phyloP scores from a whole-genome alignment of 768 basidiomycete genomes.

The Leucocoprinus birnbaumii region DNA sequence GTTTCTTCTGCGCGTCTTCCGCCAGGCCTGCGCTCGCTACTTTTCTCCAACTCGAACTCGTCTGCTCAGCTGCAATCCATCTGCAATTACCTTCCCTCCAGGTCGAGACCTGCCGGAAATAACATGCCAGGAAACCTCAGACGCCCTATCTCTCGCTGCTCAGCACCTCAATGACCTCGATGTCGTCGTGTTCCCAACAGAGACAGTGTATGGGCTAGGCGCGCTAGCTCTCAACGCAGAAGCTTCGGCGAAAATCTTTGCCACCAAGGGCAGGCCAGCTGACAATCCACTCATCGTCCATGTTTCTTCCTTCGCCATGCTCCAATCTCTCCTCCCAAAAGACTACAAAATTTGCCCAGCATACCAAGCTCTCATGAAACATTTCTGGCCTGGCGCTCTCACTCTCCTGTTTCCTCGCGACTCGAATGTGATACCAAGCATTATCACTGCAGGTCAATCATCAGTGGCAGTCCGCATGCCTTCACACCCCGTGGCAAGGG shows the following conservation, averaged over 20 bases:
- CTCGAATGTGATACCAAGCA: conserved; percentile 55
- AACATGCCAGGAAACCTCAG: conserved; percentile 45
- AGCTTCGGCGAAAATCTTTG: conserved; percentile 76
- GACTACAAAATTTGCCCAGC: conserved; percentile 56
- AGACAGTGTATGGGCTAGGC: conserved; percentile 98
- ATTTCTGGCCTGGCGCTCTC: conserved; percentile 94
- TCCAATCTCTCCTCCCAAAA: conserved; percentile 67
- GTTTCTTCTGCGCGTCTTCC: conserved; percentile 28
- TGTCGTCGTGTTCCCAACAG: conserved; percentile 90
- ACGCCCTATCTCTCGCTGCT: conserved; percentile 54
- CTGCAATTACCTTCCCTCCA: conserved; percentile 53
- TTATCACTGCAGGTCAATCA: conserved; percentile 75
- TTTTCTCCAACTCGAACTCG: conserved; percentile 26
- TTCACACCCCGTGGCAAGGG: conserved; percentile 88
- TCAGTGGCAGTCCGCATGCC: conserved; percentile 94
- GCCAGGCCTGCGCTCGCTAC: conserved; percentile 24
- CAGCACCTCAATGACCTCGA: conserved; percentile 44
- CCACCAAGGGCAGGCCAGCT: conserved; percentile 85
- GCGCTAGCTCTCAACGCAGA: conserved; percentile 68
- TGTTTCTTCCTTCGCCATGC: conserved; percentile 84
- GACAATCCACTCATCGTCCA: conserved; percentile 99
- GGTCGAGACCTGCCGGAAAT: conserved; percentile 45
- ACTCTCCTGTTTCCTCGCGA: conserved; percentile 87
- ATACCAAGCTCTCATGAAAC: conserved; percentile 73
- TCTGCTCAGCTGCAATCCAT: conserved; percentile 62